A percentile compares a stretch with the other conserved stretches of the same genome.
Evolutionary conservation across 2,329 filamentous ascomycete species (phyloP).

Genomic region (Metarhizium humberi): DNA sequence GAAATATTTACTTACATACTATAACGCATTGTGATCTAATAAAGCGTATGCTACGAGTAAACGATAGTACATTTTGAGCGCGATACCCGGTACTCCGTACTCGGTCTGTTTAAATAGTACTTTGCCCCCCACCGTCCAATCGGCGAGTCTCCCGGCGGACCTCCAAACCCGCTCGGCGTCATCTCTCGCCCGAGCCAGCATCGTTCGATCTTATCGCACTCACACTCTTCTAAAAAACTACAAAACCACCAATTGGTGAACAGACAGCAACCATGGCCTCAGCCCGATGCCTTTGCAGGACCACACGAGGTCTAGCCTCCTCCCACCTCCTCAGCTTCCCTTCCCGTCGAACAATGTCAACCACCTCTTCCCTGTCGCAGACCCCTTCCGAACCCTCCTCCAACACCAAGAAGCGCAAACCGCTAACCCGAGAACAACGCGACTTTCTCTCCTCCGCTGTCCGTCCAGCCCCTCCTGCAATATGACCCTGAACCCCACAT

Average conservation of each 20-base stretch:
- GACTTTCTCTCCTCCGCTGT: constrained; percentile 69
- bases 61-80: no score
- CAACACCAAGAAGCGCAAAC: constrained; percentile 35
- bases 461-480: constrained; percentile 16
- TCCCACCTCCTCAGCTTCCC: constrained; percentile 1
- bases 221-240: not conserved
- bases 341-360: constrained; percentile 6
- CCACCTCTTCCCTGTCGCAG: constrained; percentile 2
- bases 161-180: no score
- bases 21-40: accelerated
- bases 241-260: not conserved
- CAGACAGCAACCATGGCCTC: constrained; percentile 10
- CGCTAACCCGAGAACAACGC: constrained; percentile 60
- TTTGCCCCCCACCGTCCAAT: not conserved
- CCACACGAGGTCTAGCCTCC: constrained; percentile 4
- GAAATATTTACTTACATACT: no score
- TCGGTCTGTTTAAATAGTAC: no score
- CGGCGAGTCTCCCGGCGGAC: not conserved
- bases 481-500: not conserved
- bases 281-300: constrained; percentile 9
- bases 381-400: not conserved
- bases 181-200: not conserved
- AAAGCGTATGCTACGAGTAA: no score
- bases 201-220: not conserved
- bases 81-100: no score